These are phyloP conservation scores for Dactylellina drechsleri DNA, from an alignment of 2,329 filamentous ascomycete species.

Conservation along the genomic window DNA sequence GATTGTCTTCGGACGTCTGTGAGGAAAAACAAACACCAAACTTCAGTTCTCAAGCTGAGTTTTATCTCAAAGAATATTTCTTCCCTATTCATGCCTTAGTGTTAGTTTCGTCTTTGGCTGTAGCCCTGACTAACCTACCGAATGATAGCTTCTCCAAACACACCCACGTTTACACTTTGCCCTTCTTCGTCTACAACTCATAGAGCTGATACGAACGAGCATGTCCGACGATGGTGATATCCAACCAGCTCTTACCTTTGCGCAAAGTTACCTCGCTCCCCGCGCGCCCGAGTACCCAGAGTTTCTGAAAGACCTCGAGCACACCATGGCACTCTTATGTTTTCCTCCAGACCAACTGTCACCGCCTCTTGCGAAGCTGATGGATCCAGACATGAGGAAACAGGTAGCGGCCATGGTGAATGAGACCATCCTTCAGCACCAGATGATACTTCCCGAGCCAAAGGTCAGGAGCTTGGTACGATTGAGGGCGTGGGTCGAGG, in stretches of 20 bases:
- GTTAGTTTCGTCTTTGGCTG: neutral
- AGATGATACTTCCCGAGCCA: constrained; percentile 79
- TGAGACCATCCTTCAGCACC: constrained; percentile 80
- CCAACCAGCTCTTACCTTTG: constrained; percentile 82
- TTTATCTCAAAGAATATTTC: constrained; percentile 50
- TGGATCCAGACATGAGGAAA: constrained; percentile 81
- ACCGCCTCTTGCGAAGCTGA: constrained; percentile 76
- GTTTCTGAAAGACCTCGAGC: constrained; percentile 87
- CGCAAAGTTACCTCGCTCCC: constrained; percentile 84
- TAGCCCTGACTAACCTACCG: neutral
- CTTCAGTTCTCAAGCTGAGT: constrained; percentile 90
- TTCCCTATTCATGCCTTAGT: constrained; percentile 33
- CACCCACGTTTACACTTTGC: constrained; percentile 88
- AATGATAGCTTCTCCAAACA: constrained; percentile 82
- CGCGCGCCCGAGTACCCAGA: constrained; percentile 81
- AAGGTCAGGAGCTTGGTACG: constrained; percentile 83
- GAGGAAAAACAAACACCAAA: constrained; percentile 84
- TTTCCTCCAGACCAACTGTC: constrained; percentile 84
- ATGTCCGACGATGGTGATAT: constrained; percentile 76
- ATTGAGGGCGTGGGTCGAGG: constrained; percentile 86
- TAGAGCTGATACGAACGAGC: constrained; percentile 87
- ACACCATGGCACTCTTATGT: constrained; percentile 90
- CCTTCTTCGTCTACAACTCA: constrained; percentile 86
- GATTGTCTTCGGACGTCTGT: constrained; percentile 77
- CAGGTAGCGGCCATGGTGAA: constrained; percentile 91